Percentiles rank a stretch among this genome's conserved stretches.
These are phyloP conservation scores for Eutrema heterophyllum DNA, from an alignment of 345 rosid species.

Conservation along the genomic window DNA sequence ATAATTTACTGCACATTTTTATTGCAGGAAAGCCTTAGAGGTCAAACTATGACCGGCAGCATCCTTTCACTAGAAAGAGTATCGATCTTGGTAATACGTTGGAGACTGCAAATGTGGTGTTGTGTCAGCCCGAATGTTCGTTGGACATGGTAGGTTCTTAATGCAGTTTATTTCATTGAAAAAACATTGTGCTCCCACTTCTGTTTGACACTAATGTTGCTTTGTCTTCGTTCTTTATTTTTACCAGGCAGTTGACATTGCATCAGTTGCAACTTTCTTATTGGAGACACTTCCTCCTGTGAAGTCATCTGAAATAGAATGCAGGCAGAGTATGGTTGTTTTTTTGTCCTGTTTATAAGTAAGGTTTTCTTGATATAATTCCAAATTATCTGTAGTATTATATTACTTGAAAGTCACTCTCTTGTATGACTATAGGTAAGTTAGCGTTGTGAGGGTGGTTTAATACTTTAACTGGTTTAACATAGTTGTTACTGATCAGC, in stretches of 20 bases:
- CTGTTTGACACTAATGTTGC: constrained; percentile 7
- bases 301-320: constrained; percentile 47
- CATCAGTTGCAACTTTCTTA: constrained; percentile 69
- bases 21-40: constrained; percentile 54
- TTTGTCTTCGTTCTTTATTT: not conserved
- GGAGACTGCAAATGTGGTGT: constrained; percentile 75
- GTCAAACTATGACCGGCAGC: constrained; percentile 26
- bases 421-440: not conserved
- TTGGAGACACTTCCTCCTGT: constrained; percentile 73
- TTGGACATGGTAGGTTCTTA: constrained; percentile 65
- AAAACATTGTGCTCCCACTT: not conserved
- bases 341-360: constrained; percentile 98
- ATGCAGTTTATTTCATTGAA: not conserved
- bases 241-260: constrained; percentile 74
- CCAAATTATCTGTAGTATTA: not conserved
- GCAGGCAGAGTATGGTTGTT: constrained; percentile 58
- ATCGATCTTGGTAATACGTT: constrained; percentile 72
- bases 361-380: constrained; percentile 35
- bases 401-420: not conserved
- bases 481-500: constrained; percentile 50
- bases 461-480: not conserved
- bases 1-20: constrained; percentile 18
- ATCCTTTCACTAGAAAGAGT: constrained; percentile 59
- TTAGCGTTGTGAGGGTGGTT: constrained; percentile 7
- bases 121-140: constrained; percentile 73